phyloP scores from a whole-genome alignment of 768 basidiomycete species.

The Pleurotus cornucopiae region DNA sequence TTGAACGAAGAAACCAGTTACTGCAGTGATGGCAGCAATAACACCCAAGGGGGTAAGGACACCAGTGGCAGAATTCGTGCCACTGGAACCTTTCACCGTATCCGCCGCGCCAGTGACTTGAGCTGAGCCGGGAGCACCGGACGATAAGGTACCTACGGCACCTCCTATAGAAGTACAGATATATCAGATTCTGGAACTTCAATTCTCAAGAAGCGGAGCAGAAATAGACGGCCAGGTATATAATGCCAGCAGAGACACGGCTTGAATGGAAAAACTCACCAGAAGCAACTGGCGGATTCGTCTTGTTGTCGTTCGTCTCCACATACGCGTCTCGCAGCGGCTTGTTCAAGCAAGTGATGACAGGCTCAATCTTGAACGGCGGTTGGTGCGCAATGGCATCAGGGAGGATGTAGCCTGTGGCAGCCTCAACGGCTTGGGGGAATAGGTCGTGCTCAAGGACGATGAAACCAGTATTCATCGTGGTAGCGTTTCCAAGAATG shows the following conservation, averaged over 20 bases:
- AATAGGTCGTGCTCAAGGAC: conserved; percentile 85
- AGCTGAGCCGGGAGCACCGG: conserved; percentile 27
- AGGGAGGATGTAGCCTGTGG: conserved; percentile 81
- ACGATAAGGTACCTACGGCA: conserved; percentile 20
- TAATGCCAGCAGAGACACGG: not conserved
- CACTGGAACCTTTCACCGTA: not conserved
- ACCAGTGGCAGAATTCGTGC: not conserved
- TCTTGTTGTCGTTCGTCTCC: conserved; percentile 72
- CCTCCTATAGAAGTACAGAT: conserved; percentile 34
- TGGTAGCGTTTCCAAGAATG: conserved; percentile 60
- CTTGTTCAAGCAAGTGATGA: conserved; percentile 62
- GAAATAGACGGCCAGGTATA: not conserved
- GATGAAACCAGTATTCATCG: conserved; percentile 71
- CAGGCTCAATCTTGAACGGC: conserved; percentile 65
- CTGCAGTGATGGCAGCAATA: not conserved
- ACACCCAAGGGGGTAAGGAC: not conserved
- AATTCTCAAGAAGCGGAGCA: not conserved
- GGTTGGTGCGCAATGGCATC: conserved; percentile 66
- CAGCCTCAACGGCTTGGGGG: conserved; percentile 78
- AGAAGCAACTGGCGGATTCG: conserved; percentile 44
- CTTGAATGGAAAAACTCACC: conserved; percentile 8
- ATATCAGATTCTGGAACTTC: conserved; percentile 37
- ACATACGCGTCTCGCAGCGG: conserved; percentile 63
- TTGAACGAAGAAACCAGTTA: not conserved
- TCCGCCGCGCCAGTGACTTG: conserved; percentile 20